Conservation (phyloP, 208 protist genomes). For the Trypanosoma conorhini region DNA sequence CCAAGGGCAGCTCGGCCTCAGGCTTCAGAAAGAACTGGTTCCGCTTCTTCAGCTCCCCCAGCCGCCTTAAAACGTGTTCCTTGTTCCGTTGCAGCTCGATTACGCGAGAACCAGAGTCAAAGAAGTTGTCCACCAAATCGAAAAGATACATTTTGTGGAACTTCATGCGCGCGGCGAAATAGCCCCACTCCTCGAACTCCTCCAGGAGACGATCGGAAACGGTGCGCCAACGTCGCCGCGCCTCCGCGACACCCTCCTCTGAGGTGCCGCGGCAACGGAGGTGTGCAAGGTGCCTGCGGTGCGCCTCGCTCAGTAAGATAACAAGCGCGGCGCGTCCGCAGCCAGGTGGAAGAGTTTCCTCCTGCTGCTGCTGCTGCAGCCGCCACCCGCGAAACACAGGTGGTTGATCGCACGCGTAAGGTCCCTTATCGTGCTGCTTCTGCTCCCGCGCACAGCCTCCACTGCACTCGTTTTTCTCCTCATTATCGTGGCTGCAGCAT, state of each 20-base stretch:
- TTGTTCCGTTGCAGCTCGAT: background rate
- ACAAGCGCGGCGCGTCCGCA: constrained; percentile 19
- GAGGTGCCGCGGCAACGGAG: background rate
- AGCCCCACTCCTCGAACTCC: constrained; percentile 11
- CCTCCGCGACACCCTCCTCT: background rate
- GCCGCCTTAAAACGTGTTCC: too few relatives aligned
- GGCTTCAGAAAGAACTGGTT: too few relatives aligned
- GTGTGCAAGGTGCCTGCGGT: constrained; percentile 11
- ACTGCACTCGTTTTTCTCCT: background rate
- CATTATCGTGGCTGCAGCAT: background rate
- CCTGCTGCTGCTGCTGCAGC: background rate
- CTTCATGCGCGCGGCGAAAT: background rate
- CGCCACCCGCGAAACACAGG: too few relatives aligned
- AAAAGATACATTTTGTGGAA: constrained; percentile 15
- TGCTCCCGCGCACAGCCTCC: background rate
- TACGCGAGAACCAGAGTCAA: too few relatives aligned
- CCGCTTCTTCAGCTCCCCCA: too few relatives aligned
- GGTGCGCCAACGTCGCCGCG: background rate
- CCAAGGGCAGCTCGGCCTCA: too few relatives aligned
- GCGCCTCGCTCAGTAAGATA: constrained; percentile 21
- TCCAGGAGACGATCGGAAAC: background rate
- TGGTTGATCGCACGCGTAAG: background rate
- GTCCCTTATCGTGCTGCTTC: background rate
- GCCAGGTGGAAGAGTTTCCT: background rate
- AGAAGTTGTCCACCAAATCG: background rate